Evolutionary conservation across 441 rosid species (phyloP).

Genomic region (Dalechampia spathulata): DNA sequence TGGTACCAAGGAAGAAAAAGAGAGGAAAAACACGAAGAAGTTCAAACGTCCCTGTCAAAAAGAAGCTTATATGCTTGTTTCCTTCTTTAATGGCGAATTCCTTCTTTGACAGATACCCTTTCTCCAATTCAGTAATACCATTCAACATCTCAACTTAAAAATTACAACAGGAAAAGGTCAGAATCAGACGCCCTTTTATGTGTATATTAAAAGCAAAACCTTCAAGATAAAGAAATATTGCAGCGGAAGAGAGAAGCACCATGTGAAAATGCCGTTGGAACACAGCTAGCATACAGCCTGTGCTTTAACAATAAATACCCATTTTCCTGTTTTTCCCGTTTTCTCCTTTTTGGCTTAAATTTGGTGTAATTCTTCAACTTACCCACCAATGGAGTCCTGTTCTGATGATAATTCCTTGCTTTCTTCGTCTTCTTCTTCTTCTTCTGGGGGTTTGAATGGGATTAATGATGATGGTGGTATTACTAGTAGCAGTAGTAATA

Average conservation of each 20-base stretch:
- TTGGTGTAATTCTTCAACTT: too few species aligned
- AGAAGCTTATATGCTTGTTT: too few species aligned
- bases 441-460: not conserved
- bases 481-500: not conserved
- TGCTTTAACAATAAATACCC: not conserved
- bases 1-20: too few species aligned
- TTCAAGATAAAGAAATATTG: not conserved
- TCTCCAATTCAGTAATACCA: too few species aligned
- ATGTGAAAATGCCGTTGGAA: not conserved
- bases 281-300: not conserved
- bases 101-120: too few species aligned
- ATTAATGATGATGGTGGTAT: not conserved
- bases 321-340: not conserved
- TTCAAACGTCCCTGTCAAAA: too few species aligned
- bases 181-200: not conserved
- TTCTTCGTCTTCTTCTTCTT: slow-evolving; percentile 1
- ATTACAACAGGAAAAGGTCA: not conserved
- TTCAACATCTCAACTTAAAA: too few species aligned
- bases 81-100: too few species aligned
- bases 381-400: slow-evolving; percentile 1
- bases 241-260: too few species aligned
- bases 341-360: not conserved
- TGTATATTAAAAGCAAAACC: too few species aligned
- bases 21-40: too few species aligned
- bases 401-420: not conserved